phyloP scores from a whole-genome alignment of 108 stramenopile genomes.

The Parietichytrium sp. region DNA sequence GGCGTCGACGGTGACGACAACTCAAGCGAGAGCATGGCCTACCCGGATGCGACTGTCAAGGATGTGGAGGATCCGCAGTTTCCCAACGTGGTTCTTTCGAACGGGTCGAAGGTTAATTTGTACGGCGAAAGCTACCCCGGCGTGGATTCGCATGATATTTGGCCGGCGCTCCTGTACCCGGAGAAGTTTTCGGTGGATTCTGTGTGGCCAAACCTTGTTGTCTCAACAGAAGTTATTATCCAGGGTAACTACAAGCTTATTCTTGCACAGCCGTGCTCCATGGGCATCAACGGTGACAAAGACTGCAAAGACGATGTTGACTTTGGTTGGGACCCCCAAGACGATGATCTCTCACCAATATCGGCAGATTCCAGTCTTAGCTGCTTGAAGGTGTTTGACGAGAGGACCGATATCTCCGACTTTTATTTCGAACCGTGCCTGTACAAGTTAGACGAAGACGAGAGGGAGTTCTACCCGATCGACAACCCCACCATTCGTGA shows the following conservation, averaged over 20 bases:
- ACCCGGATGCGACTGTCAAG: neutral
- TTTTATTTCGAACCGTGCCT: conserved; percentile 30
- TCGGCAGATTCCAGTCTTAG: neutral
- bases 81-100: neutral
- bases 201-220: neutral
- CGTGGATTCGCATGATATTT: conserved; percentile 4
- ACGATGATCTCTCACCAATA: no score
- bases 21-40: neutral
- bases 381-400: conserved; percentile 27
- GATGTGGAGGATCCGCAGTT: conserved; percentile 22
- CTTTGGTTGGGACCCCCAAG: conserved; percentile 25
- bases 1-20: conserved; percentile 22
- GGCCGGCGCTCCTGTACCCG: conserved; percentile 34
- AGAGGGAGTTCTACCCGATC: neutral
- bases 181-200: neutral
- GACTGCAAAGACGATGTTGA: conserved; percentile 1
- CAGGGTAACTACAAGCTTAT: conserved; percentile 30
- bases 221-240: neutral
- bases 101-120: neutral
- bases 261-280: conserved; percentile 35
- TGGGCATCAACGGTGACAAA: neutral
- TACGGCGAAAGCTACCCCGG: neutral
- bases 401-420: neutral
- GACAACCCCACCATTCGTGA: neutral
- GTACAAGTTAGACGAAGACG: neutral